phyloP scores from a whole-genome alignment of 1,284 basidiomycete species.

The Omphalotus olearius region DNA sequence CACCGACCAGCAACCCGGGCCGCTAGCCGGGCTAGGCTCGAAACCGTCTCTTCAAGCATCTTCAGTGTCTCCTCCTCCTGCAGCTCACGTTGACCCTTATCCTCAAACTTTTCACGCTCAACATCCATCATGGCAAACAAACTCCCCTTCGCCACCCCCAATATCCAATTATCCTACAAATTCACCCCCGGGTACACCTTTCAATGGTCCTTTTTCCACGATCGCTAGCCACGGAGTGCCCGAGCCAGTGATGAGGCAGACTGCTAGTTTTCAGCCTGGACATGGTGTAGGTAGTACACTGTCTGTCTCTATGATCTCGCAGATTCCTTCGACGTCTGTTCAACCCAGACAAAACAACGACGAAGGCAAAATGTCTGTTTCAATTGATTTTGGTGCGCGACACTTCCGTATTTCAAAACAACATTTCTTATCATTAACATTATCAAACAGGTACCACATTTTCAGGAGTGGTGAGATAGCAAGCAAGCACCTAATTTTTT shows the following conservation, averaged over 20 bases:
- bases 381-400: slow-evolving; percentile 72
- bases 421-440: slow-evolving; percentile 12
- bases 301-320: slow-evolving; percentile 19
- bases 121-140: slow-evolving; percentile 27
- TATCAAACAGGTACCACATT: slow-evolving; percentile 65
- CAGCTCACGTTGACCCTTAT: slow-evolving; percentile 25
- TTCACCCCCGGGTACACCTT: slow-evolving; percentile 15
- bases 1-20: slow-evolving; percentile 50
- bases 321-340: slow-evolving; percentile 21
- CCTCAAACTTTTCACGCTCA: slow-evolving; percentile 20
- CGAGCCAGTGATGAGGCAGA: slow-evolving; percentile 9
- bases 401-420: background rate
- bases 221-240: slow-evolving; percentile 19
- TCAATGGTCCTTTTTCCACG: slow-evolving; percentile 6
- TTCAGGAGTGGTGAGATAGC: slow-evolving; percentile 67
- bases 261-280: slow-evolving; percentile 20
- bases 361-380: slow-evolving; percentile 68
- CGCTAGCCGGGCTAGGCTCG: slow-evolving; percentile 31
- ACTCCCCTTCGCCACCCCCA: slow-evolving; percentile 27
- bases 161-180: slow-evolving; percentile 3
- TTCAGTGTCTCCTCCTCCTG: slow-evolving; percentile 38
- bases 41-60: slow-evolving; percentile 33
- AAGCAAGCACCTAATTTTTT: background rate
- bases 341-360: slow-evolving; percentile 20
- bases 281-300: slow-evolving; percentile 22